Percentiles rank a stretch among this genome's conserved stretches.
These are phyloP conservation scores for Eleusine coracana DNA, from an alignment of 176 grass and related monocot species.

Conservation along the genomic window DNA sequence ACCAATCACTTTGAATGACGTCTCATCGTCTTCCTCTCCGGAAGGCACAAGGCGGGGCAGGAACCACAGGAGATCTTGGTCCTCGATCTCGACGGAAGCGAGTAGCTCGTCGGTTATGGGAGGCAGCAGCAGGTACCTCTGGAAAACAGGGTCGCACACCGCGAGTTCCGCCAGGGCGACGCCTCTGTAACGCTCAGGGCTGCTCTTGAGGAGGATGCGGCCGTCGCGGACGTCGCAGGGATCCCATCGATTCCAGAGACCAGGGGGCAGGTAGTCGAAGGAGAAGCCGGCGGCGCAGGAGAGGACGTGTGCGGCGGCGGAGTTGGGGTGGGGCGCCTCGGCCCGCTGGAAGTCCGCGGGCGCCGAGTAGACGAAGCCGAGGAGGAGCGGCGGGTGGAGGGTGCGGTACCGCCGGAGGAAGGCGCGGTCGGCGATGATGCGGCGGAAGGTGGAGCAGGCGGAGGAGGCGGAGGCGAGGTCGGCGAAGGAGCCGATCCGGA, in stretches of 20 bases:
- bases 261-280: conserved; percentile 5
- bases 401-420: conserved; percentile 32
- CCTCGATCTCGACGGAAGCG: background rate
- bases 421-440: background rate
- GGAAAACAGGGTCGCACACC: conserved; percentile 35
- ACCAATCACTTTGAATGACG: conserved; percentile 15
- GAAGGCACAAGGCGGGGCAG: background rate
- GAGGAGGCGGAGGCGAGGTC: conserved; percentile 13
- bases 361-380: background rate
- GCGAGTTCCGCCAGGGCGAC: background rate
- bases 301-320: background rate
- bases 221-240: conserved; percentile 1
- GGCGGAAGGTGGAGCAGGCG: conserved; percentile 5
- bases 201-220: background rate
- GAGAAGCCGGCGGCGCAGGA: background rate
- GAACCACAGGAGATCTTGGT: background rate
- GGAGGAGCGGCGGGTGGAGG: conserved; percentile 17
- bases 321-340: conserved; percentile 23
- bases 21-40: background rate
- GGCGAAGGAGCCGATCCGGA: background rate
- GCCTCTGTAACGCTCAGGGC: rapidly evolving
- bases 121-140: conserved; percentile 5
- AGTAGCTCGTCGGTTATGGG: conserved; percentile 16
- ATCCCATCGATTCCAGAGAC: background rate
- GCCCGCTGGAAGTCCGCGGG: conserved; percentile 9